Evolutionary conservation across 257 asterid species (phyloP).

Genomic region (Ajuga chamaepitys): DNA sequence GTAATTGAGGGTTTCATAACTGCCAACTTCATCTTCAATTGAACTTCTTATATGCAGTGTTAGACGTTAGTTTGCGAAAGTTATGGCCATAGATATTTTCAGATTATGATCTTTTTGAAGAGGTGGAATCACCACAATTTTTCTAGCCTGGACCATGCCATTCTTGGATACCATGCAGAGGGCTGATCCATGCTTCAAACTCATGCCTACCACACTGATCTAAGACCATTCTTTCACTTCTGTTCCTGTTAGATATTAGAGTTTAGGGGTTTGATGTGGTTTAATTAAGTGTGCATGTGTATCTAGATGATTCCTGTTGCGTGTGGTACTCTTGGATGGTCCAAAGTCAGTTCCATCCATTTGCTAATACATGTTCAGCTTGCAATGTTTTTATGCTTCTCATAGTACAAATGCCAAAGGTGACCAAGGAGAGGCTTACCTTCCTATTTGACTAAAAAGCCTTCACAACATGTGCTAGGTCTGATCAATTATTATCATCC

Average conservation of each 20-base stretch:
- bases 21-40: neutral
- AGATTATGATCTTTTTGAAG: neutral
- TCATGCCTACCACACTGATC: neutral
- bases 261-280: neutral
- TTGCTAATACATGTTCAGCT: neutral
- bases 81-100: neutral
- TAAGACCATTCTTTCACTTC: neutral
- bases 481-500: neutral
- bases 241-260: neutral
- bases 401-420: conserved; percentile 1
- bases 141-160: neutral
- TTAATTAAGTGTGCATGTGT: neutral
- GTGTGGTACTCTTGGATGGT: neutral
- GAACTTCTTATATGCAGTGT: neutral
- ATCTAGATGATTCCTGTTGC: neutral
- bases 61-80: neutral
- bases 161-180: neutral
- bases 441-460: conserved; percentile 3
- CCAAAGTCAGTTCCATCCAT: neutral
- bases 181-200: neutral
- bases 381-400: neutral
- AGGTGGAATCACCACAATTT: neutral
- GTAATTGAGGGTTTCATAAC: neutral
- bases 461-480: conserved; percentile 6
- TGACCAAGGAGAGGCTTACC: neutral